Percentiles rank a stretch among this genome's conserved stretches.
Conservation (phyloP, 495 filamentous ascomycete genomes). For the Penicillium steckii region DNA sequence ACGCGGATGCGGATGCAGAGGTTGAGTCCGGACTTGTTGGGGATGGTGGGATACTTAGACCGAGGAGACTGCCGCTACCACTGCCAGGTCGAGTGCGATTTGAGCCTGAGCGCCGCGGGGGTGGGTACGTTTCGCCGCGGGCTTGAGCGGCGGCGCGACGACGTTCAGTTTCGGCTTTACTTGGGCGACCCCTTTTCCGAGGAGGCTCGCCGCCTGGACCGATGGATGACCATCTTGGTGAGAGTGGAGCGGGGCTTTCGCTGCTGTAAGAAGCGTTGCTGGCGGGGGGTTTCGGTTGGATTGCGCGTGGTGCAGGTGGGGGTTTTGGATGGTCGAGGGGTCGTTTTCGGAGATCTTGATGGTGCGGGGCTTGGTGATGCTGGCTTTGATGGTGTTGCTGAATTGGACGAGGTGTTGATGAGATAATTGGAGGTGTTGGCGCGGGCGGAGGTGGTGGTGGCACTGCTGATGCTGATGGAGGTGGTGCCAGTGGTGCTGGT, state of each 20-base stretch:
- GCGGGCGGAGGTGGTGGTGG: conserved; percentile 18
- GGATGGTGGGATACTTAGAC: conserved; percentile 28
- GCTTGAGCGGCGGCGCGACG: conserved; percentile 51
- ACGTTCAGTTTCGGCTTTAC: conserved; percentile 54
- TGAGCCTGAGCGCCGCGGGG: conserved; percentile 31
- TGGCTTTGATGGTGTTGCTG: conserved; percentile 5
- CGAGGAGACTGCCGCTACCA: background rate
- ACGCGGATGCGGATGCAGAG: background rate
- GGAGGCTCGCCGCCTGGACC: conserved; percentile 36
- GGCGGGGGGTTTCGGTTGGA: conserved; percentile 40
- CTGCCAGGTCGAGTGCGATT: conserved; percentile 12
- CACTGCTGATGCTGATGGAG: conserved; percentile 15
- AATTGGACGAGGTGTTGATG: background rate
- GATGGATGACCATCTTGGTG: conserved; percentile 29
- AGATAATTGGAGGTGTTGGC: conserved; percentile 1
- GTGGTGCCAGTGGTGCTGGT: background rate
- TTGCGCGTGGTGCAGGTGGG: conserved; percentile 36
- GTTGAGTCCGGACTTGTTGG: conserved; percentile 32
- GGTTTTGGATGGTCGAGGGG: conserved; percentile 35
- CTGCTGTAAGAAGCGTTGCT: conserved; percentile 38
- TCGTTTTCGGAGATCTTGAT: conserved; percentile 30
- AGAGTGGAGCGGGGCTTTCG: conserved; percentile 40
- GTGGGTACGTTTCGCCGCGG: conserved; percentile 50
- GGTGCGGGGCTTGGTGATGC: background rate
- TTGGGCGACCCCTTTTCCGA: conserved; percentile 61